Evolutionary conservation across 371 early-diverging fungal species (phyloP).

Genomic region (Nematocida sp.): DNA sequence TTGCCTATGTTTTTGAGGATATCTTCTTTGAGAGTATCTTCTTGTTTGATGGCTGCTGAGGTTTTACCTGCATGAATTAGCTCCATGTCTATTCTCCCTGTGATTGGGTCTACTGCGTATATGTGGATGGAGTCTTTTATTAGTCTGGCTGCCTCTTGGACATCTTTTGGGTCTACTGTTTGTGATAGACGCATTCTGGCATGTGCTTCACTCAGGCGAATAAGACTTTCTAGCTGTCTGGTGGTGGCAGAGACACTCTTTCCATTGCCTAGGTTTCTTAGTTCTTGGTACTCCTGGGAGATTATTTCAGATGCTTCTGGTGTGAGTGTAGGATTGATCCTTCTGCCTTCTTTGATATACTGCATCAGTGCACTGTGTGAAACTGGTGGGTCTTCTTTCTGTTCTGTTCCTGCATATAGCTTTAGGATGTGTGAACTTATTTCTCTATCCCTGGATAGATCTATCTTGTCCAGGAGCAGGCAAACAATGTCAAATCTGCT

Average conservation of each 20-base stretch:
- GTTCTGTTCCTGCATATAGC: slow-evolving; percentile 48
- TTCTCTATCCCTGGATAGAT: slow-evolving; percentile 59
- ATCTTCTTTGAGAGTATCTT: slow-evolving; percentile 58
- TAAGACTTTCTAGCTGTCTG: slow-evolving; percentile 93
- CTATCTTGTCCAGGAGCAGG: slow-evolving; percentile 63
- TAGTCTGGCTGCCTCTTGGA: slow-evolving; percentile 72
- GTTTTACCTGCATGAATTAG: slow-evolving; percentile 78
- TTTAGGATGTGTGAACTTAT: slow-evolving; percentile 62
- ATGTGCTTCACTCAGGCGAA: slow-evolving; percentile 92
- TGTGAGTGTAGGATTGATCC: slow-evolving; percentile 73
- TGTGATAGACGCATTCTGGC: slow-evolving; percentile 78
- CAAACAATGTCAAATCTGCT: slow-evolving; percentile 65
- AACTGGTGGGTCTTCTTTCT: slow-evolving; percentile 21
- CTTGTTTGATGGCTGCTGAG: slow-evolving; percentile 48
- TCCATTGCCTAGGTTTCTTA: slow-evolving; percentile 73
- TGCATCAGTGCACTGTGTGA: slow-evolving; percentile 56
- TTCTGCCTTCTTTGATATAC: slow-evolving; percentile 69
- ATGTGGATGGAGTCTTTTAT: slow-evolving; percentile 83
- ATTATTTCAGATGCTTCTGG: slow-evolving; percentile 69
- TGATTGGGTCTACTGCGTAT: slow-evolving; percentile 89
- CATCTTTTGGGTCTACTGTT: slow-evolving; percentile 72
- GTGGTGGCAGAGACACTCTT: slow-evolving; percentile 89
- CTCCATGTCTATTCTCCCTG: slow-evolving; percentile 92
- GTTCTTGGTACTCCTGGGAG: slow-evolving; percentile 74
- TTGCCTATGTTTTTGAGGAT: slow-evolving; percentile 53